Base-by-base conservation (phyloP, 2,329 filamentous ascomycete species). In the Parasarocladium wereldwijsianum region DNA sequence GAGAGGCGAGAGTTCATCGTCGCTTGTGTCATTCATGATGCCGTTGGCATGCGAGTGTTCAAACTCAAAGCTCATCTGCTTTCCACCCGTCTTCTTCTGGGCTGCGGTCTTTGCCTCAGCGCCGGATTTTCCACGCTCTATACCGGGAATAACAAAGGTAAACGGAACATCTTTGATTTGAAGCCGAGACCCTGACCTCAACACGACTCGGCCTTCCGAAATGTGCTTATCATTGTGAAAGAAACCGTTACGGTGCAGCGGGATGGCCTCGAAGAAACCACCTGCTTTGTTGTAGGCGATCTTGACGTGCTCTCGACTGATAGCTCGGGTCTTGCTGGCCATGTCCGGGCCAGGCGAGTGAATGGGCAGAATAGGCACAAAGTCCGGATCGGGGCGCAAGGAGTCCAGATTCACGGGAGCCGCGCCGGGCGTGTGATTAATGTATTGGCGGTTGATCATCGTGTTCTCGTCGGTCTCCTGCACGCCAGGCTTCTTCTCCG, bases 31-130 rank as follows among this genome's bases (percentile, higher is more conserved):
- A 25, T 60, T 59, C 24, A 65, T 58, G 23, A 69, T 63, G 19
- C 62, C 70, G 34, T 65, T 60, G 23, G 68, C 67, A 35, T 69
- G 62, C 1, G 66, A 64, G 43, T 70, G 66, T 43, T 78, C 73
- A 41, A 82, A 82, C 32, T 76, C 73, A 37, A 81, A 76, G 47
- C 75, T 81, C 73, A 82, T 82, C 38, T 75, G 66, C 44, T 76
- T 76, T 32, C 70, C 70, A 19, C 67, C 67, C 63, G 41, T 65
- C 62, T 18, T 58, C 39, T 55, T 59, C 36, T 62, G 64, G 26
- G 54, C 57, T 1, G 35, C 30, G 17, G 56, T 54, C 4, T 70
- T 65, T 32, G 69, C 64, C 38, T 76, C 69, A 5, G 66, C 69
- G 19, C 69, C 71, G 3, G 68, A 70, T 34, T 62, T 60, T 12